Percentiles rank a stretch among this genome's conserved stretches.
Evolutionary conservation across 1,284 basidiomycete species (phyloP).

Genomic region (Melampsora larici-populina): DNA sequence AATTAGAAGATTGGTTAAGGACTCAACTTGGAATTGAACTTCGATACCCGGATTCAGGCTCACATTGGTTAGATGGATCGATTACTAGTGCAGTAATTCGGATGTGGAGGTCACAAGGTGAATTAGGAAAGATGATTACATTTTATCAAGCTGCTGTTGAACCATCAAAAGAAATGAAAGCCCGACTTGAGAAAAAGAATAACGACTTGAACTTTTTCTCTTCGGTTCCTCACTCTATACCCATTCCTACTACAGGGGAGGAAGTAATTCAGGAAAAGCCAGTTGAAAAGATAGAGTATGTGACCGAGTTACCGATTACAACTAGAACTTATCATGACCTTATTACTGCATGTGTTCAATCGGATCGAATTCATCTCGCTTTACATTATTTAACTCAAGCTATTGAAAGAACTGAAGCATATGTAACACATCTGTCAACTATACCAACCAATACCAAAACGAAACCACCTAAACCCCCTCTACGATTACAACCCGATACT

Average conservation of each 20-base stretch:
- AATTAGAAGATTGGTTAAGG: constrained; percentile 21
- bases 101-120: constrained; percentile 27
- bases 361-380: constrained; percentile 30
- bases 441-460: not conserved
- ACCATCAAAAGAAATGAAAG: constrained; percentile 28
- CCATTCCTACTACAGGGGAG: not conserved
- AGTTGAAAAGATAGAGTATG: not conserved
- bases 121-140: constrained; percentile 19
- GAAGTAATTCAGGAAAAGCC: not conserved
- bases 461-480: not conserved
- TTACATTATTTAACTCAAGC: constrained; percentile 31
- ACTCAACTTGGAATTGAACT: constrained; percentile 14
- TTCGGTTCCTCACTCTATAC: not conserved
- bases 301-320: constrained; percentile 6
- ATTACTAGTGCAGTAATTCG: constrained; percentile 27
- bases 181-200: not conserved
- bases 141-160: constrained; percentile 34
- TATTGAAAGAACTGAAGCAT: constrained; percentile 13
- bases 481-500: constrained; percentile 39
- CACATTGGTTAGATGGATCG: constrained; percentile 35
- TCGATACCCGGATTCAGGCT: constrained; percentile 33
- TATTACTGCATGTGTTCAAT: constrained; percentile 7
- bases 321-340: constrained; percentile 41
- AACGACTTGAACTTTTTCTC: not conserved
- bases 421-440: not conserved